Base-by-base conservation (phyloP, 192 early-diverging fungal genomes). In the Spinellus fusiger region DNA sequence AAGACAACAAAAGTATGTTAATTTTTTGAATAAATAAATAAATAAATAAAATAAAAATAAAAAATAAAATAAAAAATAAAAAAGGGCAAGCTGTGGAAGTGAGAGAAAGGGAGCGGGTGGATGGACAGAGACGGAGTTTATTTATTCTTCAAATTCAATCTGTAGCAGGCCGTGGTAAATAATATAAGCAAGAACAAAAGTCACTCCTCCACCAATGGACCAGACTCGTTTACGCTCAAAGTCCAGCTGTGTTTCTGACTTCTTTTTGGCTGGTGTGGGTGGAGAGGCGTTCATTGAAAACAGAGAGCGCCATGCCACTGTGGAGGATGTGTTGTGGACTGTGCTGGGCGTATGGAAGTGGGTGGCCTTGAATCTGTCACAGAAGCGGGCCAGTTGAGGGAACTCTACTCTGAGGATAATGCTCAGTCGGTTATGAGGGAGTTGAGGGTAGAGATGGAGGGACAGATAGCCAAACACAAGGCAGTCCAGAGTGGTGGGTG, bases 401-500 rank as follows among this genome's bases (percentile, higher is more conserved):
- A 80, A 91, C 63, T 89, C 83, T 40, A 74, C 80, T 13, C 64
- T 80, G 1, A 90, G 74, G 28, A 90, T 87, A 55, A 76, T 73
- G 53, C 82, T 85, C 27, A 93, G 76, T 9, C 68, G 74, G n/a
- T 80, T 80, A 48, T 85, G 77, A 13, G 88, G 82, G 29, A 95
- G 76, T 22, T 88, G 75, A n/a, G 93, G 84, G 35, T 84, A 86
- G 46, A 83, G 51, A 26, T 92, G 84, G 44, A 91, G 68, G n/a
- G 91, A 78, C 23, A 97, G 75, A 65, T 94, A 86, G 15, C 88
- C 91, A 70, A 87, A 97, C 10, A 80, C 88, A 32, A 93, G 75
- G 9, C 86, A 84, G 68, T 97, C 95, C 7, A 95, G 72, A 13
- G 86, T 81, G 10, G 84, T 82, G 2, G 90, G 84, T 10, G 81